phyloP scores from a whole-genome alignment of 1,284 basidiomycete genomes.

The Farysia itapuensis region DNA sequence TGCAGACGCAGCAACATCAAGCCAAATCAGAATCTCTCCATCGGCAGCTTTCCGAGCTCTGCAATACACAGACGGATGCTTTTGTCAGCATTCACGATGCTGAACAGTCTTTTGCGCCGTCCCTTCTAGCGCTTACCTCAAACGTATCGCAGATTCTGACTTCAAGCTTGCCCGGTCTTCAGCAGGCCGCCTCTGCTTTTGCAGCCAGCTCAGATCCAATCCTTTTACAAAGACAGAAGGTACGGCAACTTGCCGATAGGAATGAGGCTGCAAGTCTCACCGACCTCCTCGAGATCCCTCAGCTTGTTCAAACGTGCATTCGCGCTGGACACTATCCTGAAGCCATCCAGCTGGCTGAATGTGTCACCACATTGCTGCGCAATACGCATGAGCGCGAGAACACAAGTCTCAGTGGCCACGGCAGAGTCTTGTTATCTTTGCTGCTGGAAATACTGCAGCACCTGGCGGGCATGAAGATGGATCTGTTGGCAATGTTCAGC shows the following conservation, averaged over 20 bases:
- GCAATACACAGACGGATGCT: constrained; percentile 38
- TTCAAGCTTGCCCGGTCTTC: constrained; percentile 12
- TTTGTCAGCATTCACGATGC: constrained; percentile 34
- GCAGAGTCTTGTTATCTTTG: constrained; percentile 71
- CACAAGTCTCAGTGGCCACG: neutral
- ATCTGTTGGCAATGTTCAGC: constrained; percentile 76
- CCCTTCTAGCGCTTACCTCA: constrained; percentile 9
- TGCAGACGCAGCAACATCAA: constrained; percentile 25
- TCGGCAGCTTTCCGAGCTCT: constrained; percentile 33
- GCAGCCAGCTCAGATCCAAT: constrained; percentile 6
- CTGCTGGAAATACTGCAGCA: constrained; percentile 73
- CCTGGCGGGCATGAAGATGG: constrained; percentile 65
- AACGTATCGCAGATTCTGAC: constrained; percentile 14
- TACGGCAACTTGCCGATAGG: constrained; percentile 26
- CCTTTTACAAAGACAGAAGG: constrained; percentile 7
- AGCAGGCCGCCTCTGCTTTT: constrained; percentile 17
- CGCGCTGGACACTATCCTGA: constrained; percentile 87
- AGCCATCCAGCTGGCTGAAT: constrained; percentile 76
- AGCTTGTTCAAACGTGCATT: constrained; percentile 86
- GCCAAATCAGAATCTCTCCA: constrained; percentile 24
- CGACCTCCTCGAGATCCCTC: constrained; percentile 84
- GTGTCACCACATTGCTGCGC: constrained; percentile 65
- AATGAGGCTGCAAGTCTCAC: constrained; percentile 79
- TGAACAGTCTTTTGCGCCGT: constrained; percentile 25
- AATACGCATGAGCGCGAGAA: neutral